Evolutionary conservation across 176 grass and related monocot genomes (phyloP).

Genomic region (Musa itinerans): DNA sequence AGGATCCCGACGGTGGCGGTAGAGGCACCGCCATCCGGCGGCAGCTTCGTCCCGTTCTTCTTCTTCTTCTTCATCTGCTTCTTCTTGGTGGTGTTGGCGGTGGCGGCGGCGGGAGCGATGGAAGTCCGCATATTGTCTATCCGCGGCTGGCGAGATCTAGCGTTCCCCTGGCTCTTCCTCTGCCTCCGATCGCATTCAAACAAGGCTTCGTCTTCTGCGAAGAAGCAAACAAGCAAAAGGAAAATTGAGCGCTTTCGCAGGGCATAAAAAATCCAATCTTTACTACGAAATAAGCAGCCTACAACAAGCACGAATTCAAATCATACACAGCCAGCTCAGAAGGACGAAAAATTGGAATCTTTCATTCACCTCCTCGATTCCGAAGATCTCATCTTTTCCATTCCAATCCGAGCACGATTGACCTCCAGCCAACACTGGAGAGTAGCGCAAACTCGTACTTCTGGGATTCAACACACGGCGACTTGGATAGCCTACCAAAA

Average conservation of each 20-base stretch:
- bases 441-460: no score
- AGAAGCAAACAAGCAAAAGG: background rate
- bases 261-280: constrained; percentile 1
- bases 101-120: constrained; percentile 18
- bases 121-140: constrained; percentile 50
- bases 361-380: no score
- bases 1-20: constrained; percentile 53
- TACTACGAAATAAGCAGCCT: background rate
- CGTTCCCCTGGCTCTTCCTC: background rate
- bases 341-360: no score
- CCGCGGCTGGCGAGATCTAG: constrained; percentile 24
- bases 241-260: background rate
- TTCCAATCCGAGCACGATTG: no score
- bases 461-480: no score
- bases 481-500: no score
- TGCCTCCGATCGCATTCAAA: background rate
- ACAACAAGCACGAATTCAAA: background rate
- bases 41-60: constrained; percentile 14
- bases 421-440: no score
- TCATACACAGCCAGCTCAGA: no score
- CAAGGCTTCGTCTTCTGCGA: background rate
- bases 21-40: background rate
- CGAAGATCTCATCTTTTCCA: no score
- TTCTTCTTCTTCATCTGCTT: constrained; percentile 40
- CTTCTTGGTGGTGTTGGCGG: constrained; percentile 8